Percentiles rank a stretch among this genome's conserved stretches.
phyloP scores from a whole-genome alignment of 805 yeast genomes.

The Dipodascopsis tothii region DNA sequence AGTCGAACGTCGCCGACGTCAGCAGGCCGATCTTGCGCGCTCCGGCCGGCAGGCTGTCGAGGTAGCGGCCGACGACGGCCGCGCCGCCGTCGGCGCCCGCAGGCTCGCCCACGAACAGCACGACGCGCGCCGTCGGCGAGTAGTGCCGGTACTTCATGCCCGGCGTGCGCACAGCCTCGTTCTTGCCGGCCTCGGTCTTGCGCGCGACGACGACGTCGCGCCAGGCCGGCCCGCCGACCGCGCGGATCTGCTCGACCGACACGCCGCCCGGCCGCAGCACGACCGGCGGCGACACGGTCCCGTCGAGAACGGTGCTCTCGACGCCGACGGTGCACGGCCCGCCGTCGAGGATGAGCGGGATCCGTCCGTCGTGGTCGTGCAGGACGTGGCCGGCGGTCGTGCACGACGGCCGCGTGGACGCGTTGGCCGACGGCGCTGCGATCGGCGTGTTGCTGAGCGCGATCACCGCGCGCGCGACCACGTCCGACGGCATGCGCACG shows the following conservation, averaged over 20 bases:
- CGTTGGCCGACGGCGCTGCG: constrained; percentile 97
- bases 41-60: background rate
- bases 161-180: constrained; percentile 74
- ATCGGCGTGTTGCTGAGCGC: constrained; percentile 77
- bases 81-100: constrained; percentile 33
- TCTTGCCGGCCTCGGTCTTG: constrained; percentile 44
- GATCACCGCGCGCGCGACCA: constrained; percentile 84
- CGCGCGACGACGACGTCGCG: constrained; percentile 53
- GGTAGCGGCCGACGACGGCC: constrained; percentile 9
- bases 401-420: constrained; percentile 91
- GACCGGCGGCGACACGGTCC: constrained; percentile 76
- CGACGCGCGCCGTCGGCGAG: constrained; percentile 80
- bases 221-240: constrained; percentile 67
- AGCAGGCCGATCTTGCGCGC: constrained; percentile 13
- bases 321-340: constrained; percentile 84
- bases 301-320: constrained; percentile 91
- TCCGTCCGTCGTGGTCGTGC: constrained; percentile 68
- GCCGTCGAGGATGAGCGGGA: constrained; percentile 84
- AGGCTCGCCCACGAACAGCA: constrained; percentile 49
- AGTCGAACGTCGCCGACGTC: constrained; percentile 14
- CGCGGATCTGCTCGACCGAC: constrained; percentile 63
- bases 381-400: constrained; percentile 80
- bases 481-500: constrained; percentile 78
- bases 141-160: constrained; percentile 98
- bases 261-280: constrained; percentile 91